phyloP scores from a whole-genome alignment of 23 red algal genomes.

The Gracilariopsis chorda region DNA sequence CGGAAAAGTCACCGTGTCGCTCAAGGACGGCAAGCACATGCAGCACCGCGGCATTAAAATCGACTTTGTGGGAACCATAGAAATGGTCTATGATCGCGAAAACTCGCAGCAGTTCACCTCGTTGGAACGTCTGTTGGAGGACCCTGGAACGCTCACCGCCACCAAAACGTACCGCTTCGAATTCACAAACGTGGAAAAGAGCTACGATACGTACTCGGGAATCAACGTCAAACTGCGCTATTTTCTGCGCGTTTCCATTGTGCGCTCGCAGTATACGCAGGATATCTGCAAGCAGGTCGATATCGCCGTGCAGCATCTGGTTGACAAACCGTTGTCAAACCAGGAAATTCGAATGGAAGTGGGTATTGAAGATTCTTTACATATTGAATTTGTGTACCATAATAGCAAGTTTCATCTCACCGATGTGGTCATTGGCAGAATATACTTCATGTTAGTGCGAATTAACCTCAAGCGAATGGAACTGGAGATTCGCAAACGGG shows the following conservation, averaged over 20 bases:
- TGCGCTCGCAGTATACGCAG: constrained; percentile 62
- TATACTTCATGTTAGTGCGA: constrained; percentile 87
- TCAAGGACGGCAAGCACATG: constrained; percentile 75
- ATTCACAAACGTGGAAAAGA: constrained; percentile 86
- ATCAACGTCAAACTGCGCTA: constrained; percentile 91
- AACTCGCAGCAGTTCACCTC: constrained; percentile 86
- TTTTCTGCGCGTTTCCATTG: constrained; percentile 81
- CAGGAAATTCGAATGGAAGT: constrained; percentile 87
- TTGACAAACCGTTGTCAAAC: constrained; percentile 37
- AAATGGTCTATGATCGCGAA: constrained; percentile 94
- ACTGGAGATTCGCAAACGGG: constrained; percentile 91
- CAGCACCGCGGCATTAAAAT: constrained; percentile 72
- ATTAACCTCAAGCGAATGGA: constrained; percentile 98
- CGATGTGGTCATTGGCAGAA: constrained; percentile 91
- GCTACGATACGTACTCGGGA: constrained; percentile 95
- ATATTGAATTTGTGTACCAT: constrained; percentile 96
- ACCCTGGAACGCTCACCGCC: constrained; percentile 63
- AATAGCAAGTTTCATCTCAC: constrained; percentile 78
- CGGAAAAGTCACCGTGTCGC: constrained; percentile 58
- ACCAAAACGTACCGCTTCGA: constrained; percentile 69
- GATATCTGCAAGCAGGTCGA: constrained; percentile 70
- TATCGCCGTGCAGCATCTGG: constrained; percentile 74
- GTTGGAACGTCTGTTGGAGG: constrained; percentile 81
- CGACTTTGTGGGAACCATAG: constrained; percentile 92
- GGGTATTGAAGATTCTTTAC: constrained; percentile 95